Conservation (phyloP, 352 stramenopile species). For the Thalassiosira exigua region DNA sequence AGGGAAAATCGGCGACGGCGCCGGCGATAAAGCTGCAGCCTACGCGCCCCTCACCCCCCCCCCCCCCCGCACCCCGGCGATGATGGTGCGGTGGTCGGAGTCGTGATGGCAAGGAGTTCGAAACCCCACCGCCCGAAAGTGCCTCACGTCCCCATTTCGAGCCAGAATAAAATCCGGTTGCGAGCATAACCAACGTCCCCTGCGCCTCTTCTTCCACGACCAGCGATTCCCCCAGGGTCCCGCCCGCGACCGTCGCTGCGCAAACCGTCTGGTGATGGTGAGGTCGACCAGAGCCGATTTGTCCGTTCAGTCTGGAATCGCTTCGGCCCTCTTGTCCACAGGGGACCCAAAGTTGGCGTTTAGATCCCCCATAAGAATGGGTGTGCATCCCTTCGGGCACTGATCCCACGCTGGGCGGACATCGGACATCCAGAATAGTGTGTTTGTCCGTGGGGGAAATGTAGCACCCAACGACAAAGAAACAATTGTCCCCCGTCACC, state of each 20-base stretch:
- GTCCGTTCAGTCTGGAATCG: conserved; percentile 17
- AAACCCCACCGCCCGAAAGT: conserved; percentile 6
- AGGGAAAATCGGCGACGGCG: conserved; percentile 2
- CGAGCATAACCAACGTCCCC: conserved; percentile 6
- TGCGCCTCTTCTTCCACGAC: conserved; percentile 9
- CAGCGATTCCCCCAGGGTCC: conserved; percentile 1
- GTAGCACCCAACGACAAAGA: conserved; percentile 26
- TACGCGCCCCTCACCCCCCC: background rate
- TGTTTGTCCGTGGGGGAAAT: conserved; percentile 25
- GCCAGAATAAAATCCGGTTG: conserved; percentile 32
- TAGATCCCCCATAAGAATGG: conserved; percentile 30
- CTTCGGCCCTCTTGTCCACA: conserved; percentile 18
- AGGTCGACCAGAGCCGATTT: background rate
- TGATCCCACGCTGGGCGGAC: background rate
- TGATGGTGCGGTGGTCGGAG: conserved; percentile 26
- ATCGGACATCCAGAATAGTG: background rate
- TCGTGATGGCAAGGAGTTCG: conserved; percentile 6
- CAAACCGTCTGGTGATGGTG: conserved; percentile 13
- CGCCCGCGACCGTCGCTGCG: conserved; percentile 2
- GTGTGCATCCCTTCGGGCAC: conserved; percentile 4
- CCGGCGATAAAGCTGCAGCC: conserved; percentile 10
- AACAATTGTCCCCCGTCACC: conserved; percentile 7
- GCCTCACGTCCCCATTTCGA: background rate
- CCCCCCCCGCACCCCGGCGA: conserved; percentile 3
- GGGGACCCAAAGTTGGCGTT: conserved; percentile 31